Conservation (phyloP, 495 filamentous ascomycete genomes). For the Hypoxylon lienhwacheense region DNA sequence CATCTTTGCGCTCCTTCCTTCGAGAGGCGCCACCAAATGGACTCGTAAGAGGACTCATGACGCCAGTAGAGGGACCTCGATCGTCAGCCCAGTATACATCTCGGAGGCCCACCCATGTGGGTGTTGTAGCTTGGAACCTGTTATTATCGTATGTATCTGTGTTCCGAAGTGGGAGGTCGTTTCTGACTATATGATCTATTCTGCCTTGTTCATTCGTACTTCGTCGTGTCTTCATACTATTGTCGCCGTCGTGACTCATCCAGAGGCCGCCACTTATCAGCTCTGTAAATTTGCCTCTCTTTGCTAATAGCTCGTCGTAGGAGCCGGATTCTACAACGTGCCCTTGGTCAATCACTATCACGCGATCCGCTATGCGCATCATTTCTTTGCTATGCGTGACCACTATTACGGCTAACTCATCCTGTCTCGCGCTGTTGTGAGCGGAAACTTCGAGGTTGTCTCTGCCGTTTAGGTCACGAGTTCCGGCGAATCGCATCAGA, state of each 20-base stretch:
- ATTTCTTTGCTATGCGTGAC: slow-evolving; percentile 81
- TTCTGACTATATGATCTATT: background rate
- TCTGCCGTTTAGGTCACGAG: slow-evolving; percentile 4
- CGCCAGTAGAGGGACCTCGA: slow-evolving; percentile 30
- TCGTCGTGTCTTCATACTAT: background rate
- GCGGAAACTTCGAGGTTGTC: background rate
- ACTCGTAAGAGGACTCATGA: slow-evolving; percentile 34
- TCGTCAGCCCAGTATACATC: slow-evolving; percentile 26
- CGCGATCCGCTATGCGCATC: slow-evolving; percentile 74
- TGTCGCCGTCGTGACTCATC: slow-evolving; percentile 12
- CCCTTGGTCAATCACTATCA: slow-evolving; percentile 72
- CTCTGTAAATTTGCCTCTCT: slow-evolving; percentile 40
- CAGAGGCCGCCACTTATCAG: slow-evolving; percentile 43
- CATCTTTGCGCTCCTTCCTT: slow-evolving; percentile 29
- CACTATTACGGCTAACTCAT: slow-evolving; percentile 61
- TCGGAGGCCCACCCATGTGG: slow-evolving; percentile 26
- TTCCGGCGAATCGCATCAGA: slow-evolving; percentile 45
- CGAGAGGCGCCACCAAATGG: slow-evolving; percentile 27
- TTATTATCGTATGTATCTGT: slow-evolving; percentile 4
- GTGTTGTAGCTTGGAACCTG: slow-evolving; percentile 13
- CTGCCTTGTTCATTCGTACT: background rate
- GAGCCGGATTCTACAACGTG: slow-evolving; percentile 65
- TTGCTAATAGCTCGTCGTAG: slow-evolving; percentile 56
- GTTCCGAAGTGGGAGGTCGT: slow-evolving; percentile 29
- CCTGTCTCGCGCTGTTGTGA: background rate